Percentiles rank a stretch among this genome's conserved stretches.
Conservation (phyloP, 1,139 yeast genomes). For the Sugiyamaella grinbergsii region DNA sequence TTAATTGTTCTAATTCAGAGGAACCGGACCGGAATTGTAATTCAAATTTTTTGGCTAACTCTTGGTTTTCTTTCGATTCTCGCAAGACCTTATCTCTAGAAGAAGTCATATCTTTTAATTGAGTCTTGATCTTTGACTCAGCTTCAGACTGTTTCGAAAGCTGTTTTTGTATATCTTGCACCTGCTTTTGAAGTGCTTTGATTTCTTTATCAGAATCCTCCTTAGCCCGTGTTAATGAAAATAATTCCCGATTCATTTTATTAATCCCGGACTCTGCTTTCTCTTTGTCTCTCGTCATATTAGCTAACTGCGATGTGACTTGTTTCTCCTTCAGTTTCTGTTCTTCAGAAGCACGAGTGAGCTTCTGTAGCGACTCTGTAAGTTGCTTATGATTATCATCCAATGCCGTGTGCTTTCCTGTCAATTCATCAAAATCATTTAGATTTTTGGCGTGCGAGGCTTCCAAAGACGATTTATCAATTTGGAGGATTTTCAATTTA, state of each 20-base stretch:
- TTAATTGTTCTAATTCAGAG: conserved; percentile 21
- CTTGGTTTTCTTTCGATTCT: conserved; percentile 11
- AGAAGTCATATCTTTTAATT: conserved; percentile 15
- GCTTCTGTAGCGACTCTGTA: conserved; percentile 26
- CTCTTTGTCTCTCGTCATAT: conserved; percentile 52
- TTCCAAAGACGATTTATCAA: conserved; percentile 25
- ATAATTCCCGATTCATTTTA: conserved; percentile 83
- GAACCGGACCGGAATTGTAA: not conserved
- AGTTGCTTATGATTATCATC: conserved; percentile 23
- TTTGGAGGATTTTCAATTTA: conserved; percentile 21
- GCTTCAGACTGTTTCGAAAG: conserved; percentile 5
- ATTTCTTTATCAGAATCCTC: conserved; percentile 51
- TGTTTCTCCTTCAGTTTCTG: conserved; percentile 41
- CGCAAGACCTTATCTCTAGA: conserved; percentile 11
- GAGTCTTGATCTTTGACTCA: conserved; percentile 24
- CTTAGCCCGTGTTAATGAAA: conserved; percentile 63
- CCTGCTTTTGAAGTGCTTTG: conserved; percentile 23
- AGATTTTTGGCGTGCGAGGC: conserved; percentile 16
- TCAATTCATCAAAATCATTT: conserved; percentile 25
- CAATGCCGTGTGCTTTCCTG: conserved; percentile 23
- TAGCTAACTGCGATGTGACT: conserved; percentile 46
- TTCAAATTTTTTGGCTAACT: conserved; percentile 8
- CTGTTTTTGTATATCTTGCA: conserved; percentile 19
- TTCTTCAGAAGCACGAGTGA: conserved; percentile 33
- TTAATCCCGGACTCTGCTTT: conserved; percentile 87